Evolutionary conservation across 805 yeast genomes (phyloP).

Genomic region (Lipomyces anomalus): DNA sequence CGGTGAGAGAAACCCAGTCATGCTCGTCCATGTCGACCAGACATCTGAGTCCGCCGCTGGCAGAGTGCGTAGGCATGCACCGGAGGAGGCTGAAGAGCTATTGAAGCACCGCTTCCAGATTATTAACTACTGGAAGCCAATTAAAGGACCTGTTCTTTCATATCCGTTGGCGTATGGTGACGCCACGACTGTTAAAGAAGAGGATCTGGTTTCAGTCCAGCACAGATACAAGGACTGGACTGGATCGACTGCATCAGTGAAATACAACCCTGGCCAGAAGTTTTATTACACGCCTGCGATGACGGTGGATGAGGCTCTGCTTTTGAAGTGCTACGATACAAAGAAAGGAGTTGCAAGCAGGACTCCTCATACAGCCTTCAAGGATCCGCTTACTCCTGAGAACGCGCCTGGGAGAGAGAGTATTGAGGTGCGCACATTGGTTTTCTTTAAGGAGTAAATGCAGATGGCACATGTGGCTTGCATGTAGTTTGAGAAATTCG

Average conservation of each 20-base stretch:
- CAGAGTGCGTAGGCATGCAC: slow-evolving; percentile 24
- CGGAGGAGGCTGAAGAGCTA: slow-evolving; percentile 22
- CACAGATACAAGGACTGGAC: slow-evolving; percentile 23
- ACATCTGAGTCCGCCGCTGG: slow-evolving; percentile 23
- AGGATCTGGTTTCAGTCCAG: slow-evolving; percentile 23
- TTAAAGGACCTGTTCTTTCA: slow-evolving; percentile 21
- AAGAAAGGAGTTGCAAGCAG: slow-evolving; percentile 22
- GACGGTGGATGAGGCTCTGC: slow-evolving; percentile 21
- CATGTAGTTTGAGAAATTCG: too few species aligned
- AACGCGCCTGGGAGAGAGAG: slow-evolving; percentile 25
- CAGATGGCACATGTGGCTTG: too few species aligned
- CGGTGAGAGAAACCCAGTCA: slow-evolving; percentile 25
- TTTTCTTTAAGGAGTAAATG: slow-evolving; percentile 13
- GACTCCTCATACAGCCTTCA: slow-evolving; percentile 27
- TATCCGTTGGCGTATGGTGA: slow-evolving; percentile 27
- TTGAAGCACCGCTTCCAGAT: slow-evolving; percentile 24
- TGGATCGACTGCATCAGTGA: slow-evolving; percentile 25
- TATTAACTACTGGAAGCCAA: slow-evolving; percentile 28
- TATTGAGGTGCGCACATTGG: slow-evolving; percentile 26
- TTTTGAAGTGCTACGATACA: slow-evolving; percentile 26
- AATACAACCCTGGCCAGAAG: slow-evolving; percentile 20
- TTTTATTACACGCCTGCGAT: slow-evolving; percentile 24
- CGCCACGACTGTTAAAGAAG: slow-evolving; percentile 10
- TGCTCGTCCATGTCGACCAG: slow-evolving; percentile 26
- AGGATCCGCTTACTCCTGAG: slow-evolving; percentile 23